Conservation (phyloP, 371 early-diverging fungal genomes). For the Mortierella sp. region DNA sequence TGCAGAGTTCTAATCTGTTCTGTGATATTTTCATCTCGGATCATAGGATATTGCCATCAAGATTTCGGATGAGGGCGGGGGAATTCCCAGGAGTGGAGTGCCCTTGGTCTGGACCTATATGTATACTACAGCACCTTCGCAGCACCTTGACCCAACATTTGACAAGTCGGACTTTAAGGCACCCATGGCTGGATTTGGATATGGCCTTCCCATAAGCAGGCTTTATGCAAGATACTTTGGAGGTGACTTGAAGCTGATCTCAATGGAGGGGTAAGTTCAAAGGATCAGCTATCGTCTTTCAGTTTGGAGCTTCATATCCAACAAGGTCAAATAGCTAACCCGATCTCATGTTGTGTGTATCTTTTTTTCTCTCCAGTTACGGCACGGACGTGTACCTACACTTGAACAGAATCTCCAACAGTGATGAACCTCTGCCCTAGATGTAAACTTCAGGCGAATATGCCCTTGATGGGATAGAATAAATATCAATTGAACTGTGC, state of each 20-base stretch:
- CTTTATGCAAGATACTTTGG: constrained; percentile 96
- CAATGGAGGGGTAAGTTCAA: constrained; percentile 94
- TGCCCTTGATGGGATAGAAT: background rate
- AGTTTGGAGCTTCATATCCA: background rate
- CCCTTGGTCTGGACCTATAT: constrained; percentile 97
- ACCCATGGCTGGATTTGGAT: constrained; percentile 98
- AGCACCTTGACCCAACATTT: constrained; percentile 86
- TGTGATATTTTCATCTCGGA: background rate
- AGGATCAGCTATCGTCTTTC: too few relatives aligned
- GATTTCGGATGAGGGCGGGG: constrained; percentile 96
- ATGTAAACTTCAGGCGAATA: background rate
- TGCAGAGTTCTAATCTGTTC: background rate
- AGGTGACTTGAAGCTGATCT: constrained; percentile 93
- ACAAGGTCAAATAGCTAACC: background rate
- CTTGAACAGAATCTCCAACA: constrained; percentile 90
- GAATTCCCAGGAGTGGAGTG: constrained; percentile 92
- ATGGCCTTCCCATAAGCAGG: constrained; percentile 93
- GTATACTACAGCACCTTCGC: constrained; percentile 96
- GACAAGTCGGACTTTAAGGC: constrained; percentile 94
- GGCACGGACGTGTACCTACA: constrained; percentile 98
- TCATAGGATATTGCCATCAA: constrained; percentile 94
- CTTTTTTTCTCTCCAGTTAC: constrained; percentile 62
- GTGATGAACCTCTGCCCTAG: constrained; percentile 87
- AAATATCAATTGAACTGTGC: background rate
- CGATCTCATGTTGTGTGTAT: background rate